These are phyloP conservation scores for Aspergillus unguis DNA, from an alignment of 2,329 filamentous ascomycete species.

Conservation along the genomic window DNA sequence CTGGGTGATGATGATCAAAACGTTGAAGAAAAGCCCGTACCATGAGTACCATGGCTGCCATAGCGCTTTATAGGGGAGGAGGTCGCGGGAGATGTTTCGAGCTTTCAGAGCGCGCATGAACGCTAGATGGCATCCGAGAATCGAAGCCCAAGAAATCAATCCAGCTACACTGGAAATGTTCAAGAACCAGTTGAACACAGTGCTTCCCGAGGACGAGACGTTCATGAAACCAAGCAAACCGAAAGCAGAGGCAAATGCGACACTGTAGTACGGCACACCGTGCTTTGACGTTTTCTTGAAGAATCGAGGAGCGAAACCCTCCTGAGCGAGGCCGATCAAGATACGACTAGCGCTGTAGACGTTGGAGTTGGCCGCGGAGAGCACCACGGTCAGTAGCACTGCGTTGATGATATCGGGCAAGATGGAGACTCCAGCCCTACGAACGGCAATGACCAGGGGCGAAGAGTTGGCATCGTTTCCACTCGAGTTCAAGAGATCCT, in stretches of 20 bases:
- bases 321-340: slow-evolving; percentile 61
- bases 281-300: slow-evolving; percentile 41
- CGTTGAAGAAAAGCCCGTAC: slow-evolving; percentile 64
- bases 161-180: slow-evolving; percentile 35
- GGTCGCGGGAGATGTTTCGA: slow-evolving; percentile 56
- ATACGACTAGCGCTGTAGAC: slow-evolving; percentile 58
- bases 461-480: slow-evolving; percentile 34
- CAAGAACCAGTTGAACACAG: slow-evolving; percentile 51
- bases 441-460: slow-evolving; percentile 45
- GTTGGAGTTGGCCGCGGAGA: slow-evolving; percentile 44
- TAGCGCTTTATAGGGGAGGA: slow-evolving; percentile 60
- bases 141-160: slow-evolving; percentile 37
- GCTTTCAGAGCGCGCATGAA: slow-evolving; percentile 60
- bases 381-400: slow-evolving; percentile 42
- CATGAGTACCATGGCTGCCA: slow-evolving; percentile 63
- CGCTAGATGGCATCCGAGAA: slow-evolving; percentile 57
- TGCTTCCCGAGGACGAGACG: slow-evolving; percentile 58
- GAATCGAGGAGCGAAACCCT: slow-evolving; percentile 43
- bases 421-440: slow-evolving; percentile 36
- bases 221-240: slow-evolving; percentile 69
- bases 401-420: slow-evolving; percentile 43
- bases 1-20: slow-evolving; percentile 63
- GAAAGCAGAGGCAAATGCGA: slow-evolving; percentile 48
- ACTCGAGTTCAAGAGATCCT: slow-evolving; percentile 50
- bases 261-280: slow-evolving; percentile 46